Base-by-base conservation (phyloP, 495 filamentous ascomycete species). In the Amphirosellinia nigrospora region DNA sequence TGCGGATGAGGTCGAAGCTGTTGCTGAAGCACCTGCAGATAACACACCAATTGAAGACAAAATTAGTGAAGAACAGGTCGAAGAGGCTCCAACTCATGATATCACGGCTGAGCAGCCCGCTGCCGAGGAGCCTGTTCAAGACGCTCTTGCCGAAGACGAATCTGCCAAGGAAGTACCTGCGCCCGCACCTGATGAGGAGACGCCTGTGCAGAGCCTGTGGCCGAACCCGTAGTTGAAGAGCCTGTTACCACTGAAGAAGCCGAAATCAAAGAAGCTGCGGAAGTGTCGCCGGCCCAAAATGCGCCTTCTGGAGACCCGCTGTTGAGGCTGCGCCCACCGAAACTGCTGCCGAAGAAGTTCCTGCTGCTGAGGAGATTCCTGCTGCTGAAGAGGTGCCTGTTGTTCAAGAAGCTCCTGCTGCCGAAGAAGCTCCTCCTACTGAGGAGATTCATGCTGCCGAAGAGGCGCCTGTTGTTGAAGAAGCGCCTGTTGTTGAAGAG, bases 111-210 rank as follows among this genome's bases (percentile, higher is more conserved):
- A 63, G 28, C 64, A 73, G 32, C 39, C 70, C 60, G 36, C 30
- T 38, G 36, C 32, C 21, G 68, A 69, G 19, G 53, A 38, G 23
- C 30, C 62, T 19, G 52, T 48, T 64, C 10, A 28, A 69, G 28
- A 36, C 7, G n/a, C 41, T 50, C 10, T 30, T 50, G 41, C 19
- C 41, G 26, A 23, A 8, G 58, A 65, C 16, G 30, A 66, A 8
- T n/a, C 65, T 39, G 60, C 64, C 28, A 59, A 60, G 11, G 77
- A 74, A 43, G 58, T 46, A 19, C 23, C 50, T n/a, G 26, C 67
- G 39, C 23, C 50, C 15, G 26, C 67, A n/a, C 58, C 67, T 60
- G 19, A 32, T 8, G 67, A 63, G 11, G 70, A 67, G 19, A 30
- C 46, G 16, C 28, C 59, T 28, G 52, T 36, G 16, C 66, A 23